Base-by-base conservation (phyloP, 2,329 filamentous ascomycete genomes). In the Calonectria henricotiae region DNA sequence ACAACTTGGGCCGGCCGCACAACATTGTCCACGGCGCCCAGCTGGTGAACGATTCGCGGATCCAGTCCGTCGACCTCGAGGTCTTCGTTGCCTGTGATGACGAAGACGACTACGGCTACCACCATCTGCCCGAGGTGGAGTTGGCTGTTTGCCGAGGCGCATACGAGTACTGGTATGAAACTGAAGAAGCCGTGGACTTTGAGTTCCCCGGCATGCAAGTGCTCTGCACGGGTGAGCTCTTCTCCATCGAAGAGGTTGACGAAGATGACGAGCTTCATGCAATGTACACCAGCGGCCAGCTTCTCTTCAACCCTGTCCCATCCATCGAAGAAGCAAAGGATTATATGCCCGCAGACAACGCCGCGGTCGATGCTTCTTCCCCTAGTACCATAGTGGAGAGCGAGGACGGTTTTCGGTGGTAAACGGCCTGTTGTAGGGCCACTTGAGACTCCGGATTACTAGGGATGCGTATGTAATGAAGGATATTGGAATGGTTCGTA, bases 1-100 rank as follows among this genome's bases (percentile, higher is more conserved):
- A 74, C 4, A 77, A 65, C 12, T 67, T 70, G 0, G 65, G 69
- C 6, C 72, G 23, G 20, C 49, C 72, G 7, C 39, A 35, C 3
- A 78, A 81, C 60, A 67, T 82, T 4, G 54, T 82, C 12, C 75
- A 79, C 66, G 75, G 76, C 30, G 79, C 79, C 13, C 67, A 79
- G 13, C 41, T 82, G 0, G 46, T 76, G 0, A 76, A 74, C 1
- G 44, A 62, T 2, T 27, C 69, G 0, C 20, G 43, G 1, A 62
- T 32, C 0, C 41, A 51, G 3, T 23, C 47, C 1, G 74, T 79
- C 23, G 80, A 82, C 49, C 68, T 83, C 15, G 79, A 81, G 35
- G 71, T 82, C 0, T 82, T 76, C 37, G 32, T 80, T 1, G 76
- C 74, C 1, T 66, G 77, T 1, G 74, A 79, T 15, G 77, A 79